Evolutionary conservation across 345 rosid species (phyloP).

Genomic region (Eucalyptus urophylla): DNA sequence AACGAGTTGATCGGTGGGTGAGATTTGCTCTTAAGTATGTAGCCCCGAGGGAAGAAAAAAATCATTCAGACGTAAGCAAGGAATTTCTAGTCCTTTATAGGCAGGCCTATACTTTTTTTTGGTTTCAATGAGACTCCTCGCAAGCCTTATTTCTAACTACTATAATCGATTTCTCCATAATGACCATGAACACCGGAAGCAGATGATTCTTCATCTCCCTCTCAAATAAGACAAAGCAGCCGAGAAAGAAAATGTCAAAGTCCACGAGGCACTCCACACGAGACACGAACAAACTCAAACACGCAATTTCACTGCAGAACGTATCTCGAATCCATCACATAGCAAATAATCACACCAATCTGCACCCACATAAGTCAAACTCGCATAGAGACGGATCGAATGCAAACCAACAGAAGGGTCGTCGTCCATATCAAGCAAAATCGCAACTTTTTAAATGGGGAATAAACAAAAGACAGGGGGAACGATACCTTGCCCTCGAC

Average conservation of each 20-base stretch:
- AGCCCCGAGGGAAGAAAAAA: background rate
- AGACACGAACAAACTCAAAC: background rate
- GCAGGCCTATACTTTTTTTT: too few species aligned
- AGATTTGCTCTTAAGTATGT: background rate
- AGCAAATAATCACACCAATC: background rate
- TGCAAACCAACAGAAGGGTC: background rate
- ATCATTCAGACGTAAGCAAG: background rate
- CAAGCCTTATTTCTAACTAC: too few species aligned
- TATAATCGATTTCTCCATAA: too few species aligned
- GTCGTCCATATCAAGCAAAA: background rate
- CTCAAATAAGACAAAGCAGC: background rate
- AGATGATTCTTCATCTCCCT: too few species aligned
- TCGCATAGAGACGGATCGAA: background rate
- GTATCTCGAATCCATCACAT: background rate
- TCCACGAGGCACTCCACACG: background rate
- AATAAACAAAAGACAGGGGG: background rate
- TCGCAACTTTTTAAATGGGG: background rate
- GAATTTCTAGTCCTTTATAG: too few species aligned
- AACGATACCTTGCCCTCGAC: constrained; percentile 67
- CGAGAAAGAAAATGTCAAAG: background rate
- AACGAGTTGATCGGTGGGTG: background rate
- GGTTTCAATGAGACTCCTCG: too few species aligned
- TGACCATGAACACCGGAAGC: too few species aligned
- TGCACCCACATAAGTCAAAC: background rate
- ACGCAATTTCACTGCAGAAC: background rate